Evolutionary conservation across 2,329 filamentous ascomycete species (phyloP), one percentile per base, ranked within the genome.

Genomic region (Colletotrichum aenigma): DNA sequence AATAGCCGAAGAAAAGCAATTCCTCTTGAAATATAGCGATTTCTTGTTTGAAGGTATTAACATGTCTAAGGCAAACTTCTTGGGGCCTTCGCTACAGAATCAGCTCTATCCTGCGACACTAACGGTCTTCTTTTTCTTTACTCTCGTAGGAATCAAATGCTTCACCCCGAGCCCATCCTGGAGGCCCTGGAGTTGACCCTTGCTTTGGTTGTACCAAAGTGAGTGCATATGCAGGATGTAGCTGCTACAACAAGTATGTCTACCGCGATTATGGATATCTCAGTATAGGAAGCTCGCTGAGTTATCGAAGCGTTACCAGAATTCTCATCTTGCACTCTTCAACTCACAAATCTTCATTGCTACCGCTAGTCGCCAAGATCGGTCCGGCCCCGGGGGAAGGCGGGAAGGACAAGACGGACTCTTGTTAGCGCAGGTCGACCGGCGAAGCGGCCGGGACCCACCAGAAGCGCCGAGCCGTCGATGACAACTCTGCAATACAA

Each of bases 401-500:
- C 12, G 18, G 61, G 61, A 16, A 43, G 32, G 61, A 30, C 64
- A 18, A 30, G 52, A n/a, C 24, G 36, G 62, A 38, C 58, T 30
- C 18, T 32, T 32, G 16, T 30, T 30, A 30, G 24, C 58, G 15
- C 55, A 60, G 32, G 66, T 24, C 32, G 26, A 34, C 66, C 48
- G 61, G 43, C 15, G 38, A 75, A 67, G 62, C 55, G 38, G 66
- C n/a, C 34, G 15, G 18, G 38, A 24, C 55, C 62, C 62, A 62
- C 32, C 15, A 9, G 13, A 32, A 56, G 16, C 38, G 38, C 55
- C 28, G 43, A 62, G 58, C 61, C 32, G 38, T 71, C 52, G 28
- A 43, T 30, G 43, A 62, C 62, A 65, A 64, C 43, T 65, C 52
- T 75, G 73, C 69, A 48, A 62, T 66, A 72, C 55, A 75, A 73